Evolutionary conservation across 352 stramenopile genomes (phyloP), one percentile per base, ranked within the genome.

Genomic region (Pythium sukuiense): DNA sequence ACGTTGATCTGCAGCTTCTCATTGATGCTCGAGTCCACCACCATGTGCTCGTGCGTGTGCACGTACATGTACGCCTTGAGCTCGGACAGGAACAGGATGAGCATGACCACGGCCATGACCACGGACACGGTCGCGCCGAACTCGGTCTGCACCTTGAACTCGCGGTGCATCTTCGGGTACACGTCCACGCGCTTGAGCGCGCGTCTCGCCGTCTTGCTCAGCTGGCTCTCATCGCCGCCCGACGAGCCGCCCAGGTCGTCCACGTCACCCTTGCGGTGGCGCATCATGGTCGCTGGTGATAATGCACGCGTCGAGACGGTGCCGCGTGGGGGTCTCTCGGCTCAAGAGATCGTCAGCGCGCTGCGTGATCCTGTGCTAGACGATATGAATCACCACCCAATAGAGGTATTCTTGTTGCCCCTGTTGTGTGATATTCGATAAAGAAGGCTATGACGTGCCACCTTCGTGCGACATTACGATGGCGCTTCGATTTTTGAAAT

Each of bases 1-100:
- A 99, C 62, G 76, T 98, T 97, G 70, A 99, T 97, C 71, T 91
- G 80, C 61, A 99, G 93, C 76, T 96, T 90, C 68, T 99, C 95
- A 45, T 92, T 88, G 56, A 99, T 80, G 39, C 77, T 93, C 32
- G 90, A 97, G 85, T 99, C 97, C 33, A 99, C 96, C 14, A 95
- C 79, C 76, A 99, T 97, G 67, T 98, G 92, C 65, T 99, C 96
- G 55, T 97, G 76, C 48, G 79, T 96, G 64, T 90, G 71, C 35
- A 90, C 54, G 65, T 93, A 93, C 78, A 95, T 61, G 68, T 90
- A 87, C 70, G 72, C 74, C 59, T 76, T 76, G 35, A 97, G 71
- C 71, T 99, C 96, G 9, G 89, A 90, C n/a, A 98, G 46, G 33
- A 97, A 81, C n/a, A 99, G 74, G 6, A 99, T 56, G n/a, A 87